Evolutionary conservation across 306 rosid species (phyloP).

Genomic region (Ormosia emarginata): DNA sequence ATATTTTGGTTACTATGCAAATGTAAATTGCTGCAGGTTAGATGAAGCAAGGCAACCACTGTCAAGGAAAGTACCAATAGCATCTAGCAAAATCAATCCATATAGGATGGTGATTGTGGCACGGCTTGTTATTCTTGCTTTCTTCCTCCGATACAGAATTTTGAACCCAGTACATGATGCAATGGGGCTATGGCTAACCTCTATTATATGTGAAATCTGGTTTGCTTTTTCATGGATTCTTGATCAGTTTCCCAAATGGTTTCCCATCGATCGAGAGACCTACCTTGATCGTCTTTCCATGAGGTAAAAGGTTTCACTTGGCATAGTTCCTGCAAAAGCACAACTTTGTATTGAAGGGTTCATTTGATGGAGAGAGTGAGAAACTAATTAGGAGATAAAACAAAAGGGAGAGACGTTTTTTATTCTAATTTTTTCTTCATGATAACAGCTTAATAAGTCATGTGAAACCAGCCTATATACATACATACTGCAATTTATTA

Average conservation of each 20-base stretch:
- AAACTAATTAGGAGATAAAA: neutral
- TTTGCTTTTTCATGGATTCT: constrained; percentile 79
- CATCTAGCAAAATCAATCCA: constrained; percentile 70
- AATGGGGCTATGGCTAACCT: constrained; percentile 64
- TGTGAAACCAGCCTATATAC: neutral
- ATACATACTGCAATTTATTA: neutral
- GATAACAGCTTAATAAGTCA: neutral
- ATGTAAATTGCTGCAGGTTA: constrained; percentile 39
- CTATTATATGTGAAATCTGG: constrained; percentile 72
- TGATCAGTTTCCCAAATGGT: constrained; percentile 83
- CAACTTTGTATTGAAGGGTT: neutral
- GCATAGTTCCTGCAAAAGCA: neutral
- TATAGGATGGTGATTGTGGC: constrained; percentile 70
- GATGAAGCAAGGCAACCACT: constrained; percentile 81
- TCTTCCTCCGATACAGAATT: constrained; percentile 57
- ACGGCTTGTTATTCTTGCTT: constrained; percentile 52
- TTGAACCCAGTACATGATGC: constrained; percentile 66
- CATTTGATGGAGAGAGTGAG: neutral
- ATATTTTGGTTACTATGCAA: neutral
- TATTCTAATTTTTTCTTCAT: neutral
- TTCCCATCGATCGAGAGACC: constrained; percentile 78
- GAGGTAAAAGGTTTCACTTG: constrained; percentile 31
- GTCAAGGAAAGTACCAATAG: constrained; percentile 75
- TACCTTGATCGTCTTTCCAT: constrained; percentile 71
- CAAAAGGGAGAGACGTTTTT: neutral